Conservation (phyloP, 2,329 filamentous ascomycete genomes). For the Colletotrichum lentis region DNA sequence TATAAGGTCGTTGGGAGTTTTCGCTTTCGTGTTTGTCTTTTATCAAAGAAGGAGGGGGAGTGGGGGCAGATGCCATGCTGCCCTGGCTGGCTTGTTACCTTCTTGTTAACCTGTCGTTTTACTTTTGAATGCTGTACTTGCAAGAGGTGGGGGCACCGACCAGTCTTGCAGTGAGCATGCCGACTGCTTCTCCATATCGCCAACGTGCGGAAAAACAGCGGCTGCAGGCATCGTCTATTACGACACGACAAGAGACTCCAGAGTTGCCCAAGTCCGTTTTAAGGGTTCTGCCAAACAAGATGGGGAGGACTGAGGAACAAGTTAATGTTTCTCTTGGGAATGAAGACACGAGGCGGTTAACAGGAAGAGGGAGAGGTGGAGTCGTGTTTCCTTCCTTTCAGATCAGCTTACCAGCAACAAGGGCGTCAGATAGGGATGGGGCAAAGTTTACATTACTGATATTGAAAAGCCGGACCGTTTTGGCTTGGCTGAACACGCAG, state of each 20-base stretch:
- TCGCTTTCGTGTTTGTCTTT: slow-evolving; percentile 4
- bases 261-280: not conserved
- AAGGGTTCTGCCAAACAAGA: not conserved
- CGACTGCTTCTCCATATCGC: not conserved
- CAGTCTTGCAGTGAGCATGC: not conserved
- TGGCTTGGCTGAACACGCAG: slow-evolving; percentile 4
- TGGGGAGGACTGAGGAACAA: not conserved
- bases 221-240: not conserved
- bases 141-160: not conserved
- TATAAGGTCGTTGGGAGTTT: slow-evolving; percentile 29
- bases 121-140: slow-evolving; percentile 1
- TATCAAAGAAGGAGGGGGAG: not conserved
- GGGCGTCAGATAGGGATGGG: slow-evolving; percentile 24
- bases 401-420: slow-evolving; percentile 32
- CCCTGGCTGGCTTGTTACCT: slow-evolving; percentile 11
- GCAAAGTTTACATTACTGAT: slow-evolving; percentile 30
- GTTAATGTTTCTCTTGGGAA: slow-evolving; percentile 12
- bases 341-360: slow-evolving; percentile 2
- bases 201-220: not conserved
- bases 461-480: slow-evolving; percentile 20
- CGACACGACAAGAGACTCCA: not conserved
- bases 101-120: slow-evolving; percentile 34
- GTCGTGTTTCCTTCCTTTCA: not conserved
- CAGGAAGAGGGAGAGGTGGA: slow-evolving; percentile 1
- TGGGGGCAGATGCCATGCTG: slow-evolving; percentile 6